Evolutionary conservation across 2,329 filamentous ascomycete species (phyloP), one percentile per base, ranked within the genome.

Genomic region (Aureobasidium sp.): DNA sequence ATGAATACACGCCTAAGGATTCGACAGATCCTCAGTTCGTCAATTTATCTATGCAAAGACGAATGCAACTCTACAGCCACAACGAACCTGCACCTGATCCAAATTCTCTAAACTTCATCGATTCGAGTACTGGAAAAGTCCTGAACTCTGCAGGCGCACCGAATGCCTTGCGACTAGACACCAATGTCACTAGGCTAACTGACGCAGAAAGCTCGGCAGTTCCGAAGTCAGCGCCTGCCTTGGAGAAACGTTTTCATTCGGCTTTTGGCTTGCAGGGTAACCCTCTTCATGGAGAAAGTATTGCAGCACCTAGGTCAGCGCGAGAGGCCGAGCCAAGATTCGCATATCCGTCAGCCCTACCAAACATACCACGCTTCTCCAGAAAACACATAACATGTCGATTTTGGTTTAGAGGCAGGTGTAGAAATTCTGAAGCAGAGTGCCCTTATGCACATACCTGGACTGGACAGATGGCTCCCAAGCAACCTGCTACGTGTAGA

Each of bases 61-160:
- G 66, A 26, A 65, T 65, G 39, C 67, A 69, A n/a, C 67, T 66
- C 8, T 67, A 66, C 47, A 63, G 65, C 15, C 43, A 61, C 7
- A 69, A 66, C 44, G 71, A 73, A 48, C 66, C 63, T 27, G 65
- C 67, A 6, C 71, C 71, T 8, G 67, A 72, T 55, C 24, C 66
- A 12, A 66, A 63, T 43, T 64, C 64, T 29, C 65, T 73, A 24
- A 65, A 50, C 9, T 65, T 70, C 5, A 48, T 73, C 12, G 69
- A 73, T 64, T 66, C 69, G 5, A 70, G 64, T 46, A 72, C 70
- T 2, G 71, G 71, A 12, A 69, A 65, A 27, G 13, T 34, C 13
- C 10, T 48, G 2, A 32, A 27, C 20, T 24, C 4, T 24, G 13
- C 7, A 29, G 17, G 27, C 24, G 44, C 43, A 20, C 27, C 44